Evolutionary conservation across 805 yeast species (phyloP), one percentile per base, ranked within the genome.

Genomic region (Kodamaea laetipori): DNA sequence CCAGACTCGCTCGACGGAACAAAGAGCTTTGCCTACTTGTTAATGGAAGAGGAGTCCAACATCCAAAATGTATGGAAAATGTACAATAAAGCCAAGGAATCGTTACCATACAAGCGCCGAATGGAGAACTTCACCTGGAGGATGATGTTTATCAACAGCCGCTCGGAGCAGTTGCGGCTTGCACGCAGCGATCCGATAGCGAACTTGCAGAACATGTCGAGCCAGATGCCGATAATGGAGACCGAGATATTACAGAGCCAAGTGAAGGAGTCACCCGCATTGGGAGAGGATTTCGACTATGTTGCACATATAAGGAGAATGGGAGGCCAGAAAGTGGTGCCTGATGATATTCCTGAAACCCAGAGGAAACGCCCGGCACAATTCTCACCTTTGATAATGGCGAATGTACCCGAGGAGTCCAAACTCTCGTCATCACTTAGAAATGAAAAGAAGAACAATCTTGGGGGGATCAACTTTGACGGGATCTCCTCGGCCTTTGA

Each of bases 81-180:
- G 83, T 90, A 90, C 63, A 73, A 84, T 40, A 78, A 77, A 50
- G 95, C 95, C 11, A 80, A 79, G 51, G 82, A 86, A 8, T 73
- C 83, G 9, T 65, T 90, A 31, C 95, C 96, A 1, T 81, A 86
- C 60, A 76, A 78, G 43, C 76, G 80, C 19, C 69, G 97, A 39
- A 84, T 90, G 82, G 88, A 86, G 56, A 90, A 90, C 58, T 63
- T 89, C 43, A 82, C 95, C 7, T 89, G 96, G 96, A 69, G 97
- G 46, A 76, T 89, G 80, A 84, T 89, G 90, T 78, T 74, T 34
- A 68, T 84, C 51, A 60, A 60, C 40, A 46, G 50, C 43, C 25
- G 21, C 25, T 24, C 45, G 40, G 38, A 36, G 13, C 41, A 30
- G 34, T 15, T 13, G 15, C 6, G 19, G 17, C 17, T 13, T 16